Base-by-base conservation (phyloP, 2,329 filamentous ascomycete species). In the Aaosphaeria arxii region DNA sequence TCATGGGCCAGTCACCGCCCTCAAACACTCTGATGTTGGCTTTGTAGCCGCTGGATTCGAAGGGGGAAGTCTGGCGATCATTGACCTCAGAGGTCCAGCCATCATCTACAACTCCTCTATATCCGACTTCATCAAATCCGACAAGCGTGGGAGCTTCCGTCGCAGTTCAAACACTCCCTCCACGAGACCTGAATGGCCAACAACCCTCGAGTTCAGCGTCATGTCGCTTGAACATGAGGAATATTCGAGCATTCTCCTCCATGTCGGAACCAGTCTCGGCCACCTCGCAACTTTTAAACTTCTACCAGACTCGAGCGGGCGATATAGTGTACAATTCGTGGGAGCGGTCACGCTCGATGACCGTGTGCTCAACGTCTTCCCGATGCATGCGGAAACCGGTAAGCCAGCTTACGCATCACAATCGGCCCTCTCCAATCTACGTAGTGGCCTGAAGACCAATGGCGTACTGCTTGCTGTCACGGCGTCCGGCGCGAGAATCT, bases 151-250 rank as follows among this genome's bases (percentile, higher is more conserved):
- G 2, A 90, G 88, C 45, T 87, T 96, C 59, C 77, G 76, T 61
- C 74, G 79, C 69, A 79, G 77, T 48, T 80, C 76, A 30, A 74
- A 69, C 44, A 70, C 75, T 28, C 68, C 75, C 4, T 65, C 74
- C 1, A 49, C 59, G 11, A 76, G 77, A 45, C 65, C 75, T 42
- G 91, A 96, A 62, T 95, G 85, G 81, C 84, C 89, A 1, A 90
- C 89, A 0, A 79, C 77, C 30, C 84, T 97, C 30, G 89, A 96
- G 63, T 99, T 97, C 72, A 90, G 89, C 45, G 89, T 73, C 44
- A 86, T 99, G 84, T 95, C 88, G 3, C 74, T 96, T 4, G 94
- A 97, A 40, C 88, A 87, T n/a, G 92, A 97, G 63, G 82, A 89
- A 55, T 99, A 95, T 67, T 97, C 94, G 1, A 96, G 91, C 62